These are phyloP conservation scores for Geotrichum bryndzae DNA, from an alignment of 1,139 yeast genomes.

Conservation along the genomic window DNA sequence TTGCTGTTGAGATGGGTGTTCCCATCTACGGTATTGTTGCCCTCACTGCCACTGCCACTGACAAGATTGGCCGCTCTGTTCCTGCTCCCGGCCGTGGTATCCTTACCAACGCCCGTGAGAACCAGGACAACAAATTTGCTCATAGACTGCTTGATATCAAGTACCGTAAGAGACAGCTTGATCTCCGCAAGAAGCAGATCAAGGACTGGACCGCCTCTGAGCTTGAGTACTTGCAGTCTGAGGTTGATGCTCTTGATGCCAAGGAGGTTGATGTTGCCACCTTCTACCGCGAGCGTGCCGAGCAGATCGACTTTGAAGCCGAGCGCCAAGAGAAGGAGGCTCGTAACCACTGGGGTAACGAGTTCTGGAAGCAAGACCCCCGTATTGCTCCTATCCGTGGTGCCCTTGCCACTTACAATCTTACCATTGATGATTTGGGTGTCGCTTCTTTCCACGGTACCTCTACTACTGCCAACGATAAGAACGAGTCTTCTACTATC, in stretches of 20 bases:
- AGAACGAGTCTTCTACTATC: constrained; percentile 91
- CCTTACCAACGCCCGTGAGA: constrained; percentile 95
- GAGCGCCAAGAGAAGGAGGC: constrained; percentile 81
- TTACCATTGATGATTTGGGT: constrained; percentile 89
- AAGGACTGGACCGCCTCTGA: constrained; percentile 82
- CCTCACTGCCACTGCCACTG: constrained; percentile 92
- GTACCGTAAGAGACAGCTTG: constrained; percentile 90
- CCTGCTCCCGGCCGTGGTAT: constrained; percentile 99
- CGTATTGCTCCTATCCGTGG: constrained; percentile 97
- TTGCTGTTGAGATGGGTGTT: constrained; percentile 96
- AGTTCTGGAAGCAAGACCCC: constrained; percentile 84
- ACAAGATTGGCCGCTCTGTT: constrained; percentile 96
- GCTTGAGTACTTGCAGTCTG: constrained; percentile 62
- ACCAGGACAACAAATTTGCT: constrained; percentile 74
- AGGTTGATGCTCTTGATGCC: constrained; percentile 51
- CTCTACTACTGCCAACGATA: constrained; percentile 95
- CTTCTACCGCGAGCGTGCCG: constrained; percentile 76
- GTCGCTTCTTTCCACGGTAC: constrained; percentile 99
- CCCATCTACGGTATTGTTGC: constrained; percentile 96
- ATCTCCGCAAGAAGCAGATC: constrained; percentile 70
- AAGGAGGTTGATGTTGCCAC: constrained; percentile 37
- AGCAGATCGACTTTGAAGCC: constrained; percentile 82
- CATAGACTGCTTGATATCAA: constrained; percentile 79
- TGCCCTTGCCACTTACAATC: constrained; percentile 86
- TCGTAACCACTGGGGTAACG: constrained; percentile 91